Evolutionary conservation across 345 rosid species (phyloP), one percentile per base, ranked within the genome.

Genomic region (Eucalyptus dawsonii): DNA sequence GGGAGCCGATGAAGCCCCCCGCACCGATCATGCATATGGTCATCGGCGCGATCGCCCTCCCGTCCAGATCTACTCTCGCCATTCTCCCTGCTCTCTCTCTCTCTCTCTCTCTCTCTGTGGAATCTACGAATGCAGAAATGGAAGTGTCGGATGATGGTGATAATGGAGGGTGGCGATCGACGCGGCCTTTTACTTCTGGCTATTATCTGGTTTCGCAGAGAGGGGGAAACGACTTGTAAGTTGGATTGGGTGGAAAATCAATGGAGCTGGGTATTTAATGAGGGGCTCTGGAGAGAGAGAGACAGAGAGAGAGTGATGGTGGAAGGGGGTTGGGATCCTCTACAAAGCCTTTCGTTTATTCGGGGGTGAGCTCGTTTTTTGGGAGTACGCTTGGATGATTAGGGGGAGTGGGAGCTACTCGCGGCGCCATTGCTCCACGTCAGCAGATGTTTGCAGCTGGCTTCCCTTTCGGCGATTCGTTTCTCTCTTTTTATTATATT

Each of bases 11-110:
- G 95, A 98, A 98, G 47, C 99, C 99, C 54, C 99, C 99, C 54
- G 99, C 99, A 4, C 99, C 99, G 91, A 98, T 98, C 98, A 98
- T 97, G 93, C 98, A 97, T 89, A 98, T 95, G 24, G 99, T 97
- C 40, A 95, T 92, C 89, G 96, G 94, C 93, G 92, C 95, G 86
- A 98, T 95, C 90, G 97, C 95, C 87, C 44, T 95, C 17, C 98
- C 98, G 80, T 98, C 99, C 86, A 98, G 98, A 97, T 98, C 96
- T 91, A 94, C 88, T 91, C 97, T 94, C 87, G 91, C 87, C 89
- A 86, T 92, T 40, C 89, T 92, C 89, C 93, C 93, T 93, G 2
- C 92, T 91, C 51, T 29, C 87, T 88, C 54, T 37, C 49, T 29
- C 87, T 88, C 54, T 37, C 87, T 88, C 42, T 27, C 40, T 50